A percentile compares a stretch with the other conserved stretches of the same genome.
Evolutionary conservation across 208 protist genomes (phyloP).

Genomic region (Trypanosoma mega): DNA sequence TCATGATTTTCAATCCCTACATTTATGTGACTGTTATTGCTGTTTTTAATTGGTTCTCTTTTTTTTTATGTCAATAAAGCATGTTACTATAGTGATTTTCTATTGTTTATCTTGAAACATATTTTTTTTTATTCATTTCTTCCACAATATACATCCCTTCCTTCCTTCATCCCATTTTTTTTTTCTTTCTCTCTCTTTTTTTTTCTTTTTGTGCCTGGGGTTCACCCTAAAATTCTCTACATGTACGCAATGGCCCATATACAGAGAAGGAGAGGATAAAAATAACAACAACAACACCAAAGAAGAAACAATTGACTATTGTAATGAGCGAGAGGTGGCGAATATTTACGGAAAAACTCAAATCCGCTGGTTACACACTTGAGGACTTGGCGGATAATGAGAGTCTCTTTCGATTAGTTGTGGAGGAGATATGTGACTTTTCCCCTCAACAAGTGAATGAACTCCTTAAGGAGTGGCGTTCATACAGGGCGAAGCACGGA

Average conservation of each 20-base stretch:
- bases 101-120: too few species aligned
- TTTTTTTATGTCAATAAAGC: slow-evolving; percentile 14
- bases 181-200: neutral
- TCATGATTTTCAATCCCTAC: neutral
- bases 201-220: neutral
- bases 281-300: too few species aligned
- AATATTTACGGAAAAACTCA: slow-evolving; percentile 47
- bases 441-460: slow-evolving; percentile 44
- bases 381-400: slow-evolving; percentile 57
- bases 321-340: slow-evolving; percentile 50
- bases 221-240: neutral
- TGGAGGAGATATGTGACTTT: slow-evolving; percentile 52
- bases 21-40: neutral
- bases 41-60: slow-evolving; percentile 5
- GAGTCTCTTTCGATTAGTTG: slow-evolving; percentile 59
- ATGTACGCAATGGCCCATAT: too few species aligned
- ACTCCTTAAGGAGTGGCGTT: slow-evolving; percentile 45
- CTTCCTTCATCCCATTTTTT: too few species aligned
- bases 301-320: too few species aligned
- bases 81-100: too few species aligned
- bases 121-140: slow-evolving; percentile 10
- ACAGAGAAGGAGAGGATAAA: too few species aligned
- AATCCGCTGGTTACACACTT: slow-evolving; percentile 51
- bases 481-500: neutral
- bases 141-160: too few species aligned